These are phyloP conservation scores for Hyphodiscus sp. DNA, from an alignment of 2,329 filamentous ascomycete species.

Conservation along the genomic window DNA sequence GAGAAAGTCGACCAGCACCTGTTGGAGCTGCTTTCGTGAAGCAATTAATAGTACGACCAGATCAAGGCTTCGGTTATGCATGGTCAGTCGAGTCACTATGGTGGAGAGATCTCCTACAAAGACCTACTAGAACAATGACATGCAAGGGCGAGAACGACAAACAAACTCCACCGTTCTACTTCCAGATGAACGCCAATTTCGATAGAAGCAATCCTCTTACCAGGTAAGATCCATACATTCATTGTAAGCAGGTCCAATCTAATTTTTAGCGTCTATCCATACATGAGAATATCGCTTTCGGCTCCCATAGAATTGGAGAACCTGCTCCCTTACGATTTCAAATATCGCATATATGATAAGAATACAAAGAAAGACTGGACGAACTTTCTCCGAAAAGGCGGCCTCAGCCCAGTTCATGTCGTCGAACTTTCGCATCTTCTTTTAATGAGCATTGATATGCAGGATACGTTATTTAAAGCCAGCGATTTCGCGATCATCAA, in stretches of 20 bases:
- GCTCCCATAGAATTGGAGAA: slow-evolving; percentile 94
- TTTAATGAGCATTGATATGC: slow-evolving; percentile 89
- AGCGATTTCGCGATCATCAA: slow-evolving; percentile 99
- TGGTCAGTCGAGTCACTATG: slow-evolving; percentile 88
- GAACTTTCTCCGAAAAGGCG: slow-evolving; percentile 93
- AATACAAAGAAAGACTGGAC: slow-evolving; percentile 99
- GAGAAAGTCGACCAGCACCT: slow-evolving; percentile 81
- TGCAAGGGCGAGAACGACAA: slow-evolving; percentile 83
- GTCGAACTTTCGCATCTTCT: slow-evolving; percentile 92
- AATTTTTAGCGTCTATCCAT: slow-evolving; percentile 66
- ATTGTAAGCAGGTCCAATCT: slow-evolving; percentile 27
- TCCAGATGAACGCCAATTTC: slow-evolving; percentile 84
- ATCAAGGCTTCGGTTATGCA: slow-evolving; percentile 92
- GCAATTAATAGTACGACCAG: slow-evolving; percentile 78
- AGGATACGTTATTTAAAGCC: slow-evolving; percentile 88
- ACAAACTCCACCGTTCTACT: slow-evolving; percentile 78
- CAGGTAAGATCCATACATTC: slow-evolving; percentile 40
- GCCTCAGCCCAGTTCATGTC: slow-evolving; percentile 93
- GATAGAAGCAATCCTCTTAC: slow-evolving; percentile 79
- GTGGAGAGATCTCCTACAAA: slow-evolving; percentile 86
- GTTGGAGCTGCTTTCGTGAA: slow-evolving; percentile 91
- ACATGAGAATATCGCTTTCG: slow-evolving; percentile 88
- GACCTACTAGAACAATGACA: slow-evolving; percentile 78
- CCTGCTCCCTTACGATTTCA: slow-evolving; percentile 93
- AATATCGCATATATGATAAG: slow-evolving; percentile 98